These are phyloP conservation scores for Tolypocladium paradoxum DNA, from an alignment of 2,329 filamentous ascomycete species.

Conservation along the genomic window DNA sequence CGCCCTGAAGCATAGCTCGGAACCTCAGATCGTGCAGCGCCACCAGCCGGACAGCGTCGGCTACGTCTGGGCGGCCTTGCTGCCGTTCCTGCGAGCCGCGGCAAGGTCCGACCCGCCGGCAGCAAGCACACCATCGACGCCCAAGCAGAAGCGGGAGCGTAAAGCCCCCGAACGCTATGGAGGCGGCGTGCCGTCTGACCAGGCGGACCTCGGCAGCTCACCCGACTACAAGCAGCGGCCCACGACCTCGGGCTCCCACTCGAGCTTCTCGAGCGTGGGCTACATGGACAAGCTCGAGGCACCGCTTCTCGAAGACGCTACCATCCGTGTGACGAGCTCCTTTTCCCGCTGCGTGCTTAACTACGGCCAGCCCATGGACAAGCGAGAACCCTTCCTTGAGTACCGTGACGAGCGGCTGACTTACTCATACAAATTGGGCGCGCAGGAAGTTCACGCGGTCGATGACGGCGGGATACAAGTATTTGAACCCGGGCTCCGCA, in stretches of 20 bases:
- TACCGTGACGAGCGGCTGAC: neutral
- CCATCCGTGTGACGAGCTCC: neutral
- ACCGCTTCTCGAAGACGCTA: neutral
- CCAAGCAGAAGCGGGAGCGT: neutral
- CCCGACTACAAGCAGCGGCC: too few species aligned
- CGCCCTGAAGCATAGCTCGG: neutral
- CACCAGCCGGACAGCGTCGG: neutral
- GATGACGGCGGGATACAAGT: conserved; percentile 3
- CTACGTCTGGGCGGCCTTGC: neutral
- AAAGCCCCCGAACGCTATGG: neutral
- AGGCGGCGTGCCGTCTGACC: neutral
- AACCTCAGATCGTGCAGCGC: neutral
- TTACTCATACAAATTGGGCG: neutral
- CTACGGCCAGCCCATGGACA: neutral
- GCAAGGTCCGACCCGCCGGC: too few species aligned
- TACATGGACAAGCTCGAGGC: neutral
- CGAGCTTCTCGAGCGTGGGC: too few species aligned
- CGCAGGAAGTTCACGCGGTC: neutral
- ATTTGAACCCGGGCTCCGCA: too few species aligned
- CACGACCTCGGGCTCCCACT: neutral
- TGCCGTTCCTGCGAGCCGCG: too few species aligned
- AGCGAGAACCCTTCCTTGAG: neutral
- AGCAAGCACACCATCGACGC: neutral
- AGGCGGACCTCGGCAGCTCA: neutral
- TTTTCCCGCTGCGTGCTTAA: conserved; percentile 1